Evolutionary conservation across 306 rosid species (phyloP).

Genomic region (Calophaca sinica): DNA sequence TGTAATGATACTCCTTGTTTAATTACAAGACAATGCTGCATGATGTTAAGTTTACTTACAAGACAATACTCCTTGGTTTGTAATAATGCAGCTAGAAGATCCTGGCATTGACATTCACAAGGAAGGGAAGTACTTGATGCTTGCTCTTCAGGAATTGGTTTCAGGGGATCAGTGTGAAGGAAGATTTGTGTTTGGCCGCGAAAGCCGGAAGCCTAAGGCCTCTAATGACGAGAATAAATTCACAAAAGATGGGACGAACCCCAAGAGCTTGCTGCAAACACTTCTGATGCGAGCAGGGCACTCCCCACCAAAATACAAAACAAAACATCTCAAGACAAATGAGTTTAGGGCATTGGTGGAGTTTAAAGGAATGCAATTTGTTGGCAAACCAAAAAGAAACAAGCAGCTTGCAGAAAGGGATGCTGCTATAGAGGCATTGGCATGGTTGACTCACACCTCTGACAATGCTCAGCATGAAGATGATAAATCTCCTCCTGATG

Average conservation of each 20-base stretch:
- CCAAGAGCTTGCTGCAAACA: constrained; percentile 91
- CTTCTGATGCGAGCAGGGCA: constrained; percentile 96
- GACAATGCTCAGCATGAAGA: constrained; percentile 60
- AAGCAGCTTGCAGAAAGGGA: constrained; percentile 97
- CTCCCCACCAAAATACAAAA: constrained; percentile 91
- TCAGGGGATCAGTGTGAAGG: constrained; percentile 98
- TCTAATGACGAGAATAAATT: constrained; percentile 63
- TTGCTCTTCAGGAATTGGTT: constrained; percentile 81
- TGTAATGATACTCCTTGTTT: constrained; percentile 30
- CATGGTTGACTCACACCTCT: constrained; percentile 97
- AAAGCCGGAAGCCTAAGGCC: constrained; percentile 65
- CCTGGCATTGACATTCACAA: constrained; percentile 82
- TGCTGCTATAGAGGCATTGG: constrained; percentile 95
- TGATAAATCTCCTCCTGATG: constrained; percentile 70
- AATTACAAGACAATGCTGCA: neutral
- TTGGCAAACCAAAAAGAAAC: constrained; percentile 91
- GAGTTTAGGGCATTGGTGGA: constrained; percentile 96
- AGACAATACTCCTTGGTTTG: constrained; percentile 16
- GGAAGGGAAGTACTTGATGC: constrained; percentile 91
- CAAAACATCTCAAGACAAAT: constrained; percentile 92
- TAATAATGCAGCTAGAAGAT: constrained; percentile 78
- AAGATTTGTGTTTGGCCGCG: constrained; percentile 94
- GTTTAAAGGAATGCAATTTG: constrained; percentile 98
- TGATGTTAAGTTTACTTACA: constrained; percentile 19
- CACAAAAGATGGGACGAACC: constrained; percentile 90